Base-by-base conservation (phyloP, 148 eudicot species). In the Camellia japonica region DNA sequence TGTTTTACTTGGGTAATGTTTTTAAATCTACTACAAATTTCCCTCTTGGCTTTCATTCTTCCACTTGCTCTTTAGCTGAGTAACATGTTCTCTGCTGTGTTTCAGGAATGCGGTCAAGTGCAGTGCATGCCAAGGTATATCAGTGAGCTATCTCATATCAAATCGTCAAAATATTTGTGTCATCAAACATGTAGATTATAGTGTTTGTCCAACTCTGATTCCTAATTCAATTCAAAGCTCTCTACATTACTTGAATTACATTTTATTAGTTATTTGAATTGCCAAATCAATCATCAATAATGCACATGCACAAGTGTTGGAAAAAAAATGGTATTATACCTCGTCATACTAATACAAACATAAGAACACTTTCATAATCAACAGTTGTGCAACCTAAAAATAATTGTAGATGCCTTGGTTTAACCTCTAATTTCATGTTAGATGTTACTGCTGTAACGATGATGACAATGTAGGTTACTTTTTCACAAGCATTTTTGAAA, bases 91-190 rank as follows among this genome's bases (percentile, higher is more conserved):
- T 76, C 47, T 84, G 49, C 18, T 84, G 68, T 81, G 74, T 83
- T 78, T 84, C 90, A 93, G 97, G 88, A 80, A 73, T 82, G 85
- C 97, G 65, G 90, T 84, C 77, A 87, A 80, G 83, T 96, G 99
- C 91, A 89, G 77, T 86, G 81, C 82, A 64, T 96, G 99, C 79
- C 90, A 92, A 96, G 99, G 99, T 93, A 91, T 78, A 38, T 71
- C 70, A 60, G 46, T 77, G 75, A 20, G 30, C 67, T 23, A 65
- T 67, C 56, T 51, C 51, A 49, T 52, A 18, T 71, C 73, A 44
- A 42, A 38, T 52, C 71, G 56, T 74, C 58, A 66, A 16, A 30
- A 43, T 68, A 19, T 60, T 0, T 60, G 7, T 65, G 30, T 60
- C 66, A 18, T 56, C 55, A 44, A 74, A 60, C 51, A 46, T 74